Base-by-base conservation (phyloP, 169 alveolate genomes). In the Plasmodium cynomolgi region DNA sequence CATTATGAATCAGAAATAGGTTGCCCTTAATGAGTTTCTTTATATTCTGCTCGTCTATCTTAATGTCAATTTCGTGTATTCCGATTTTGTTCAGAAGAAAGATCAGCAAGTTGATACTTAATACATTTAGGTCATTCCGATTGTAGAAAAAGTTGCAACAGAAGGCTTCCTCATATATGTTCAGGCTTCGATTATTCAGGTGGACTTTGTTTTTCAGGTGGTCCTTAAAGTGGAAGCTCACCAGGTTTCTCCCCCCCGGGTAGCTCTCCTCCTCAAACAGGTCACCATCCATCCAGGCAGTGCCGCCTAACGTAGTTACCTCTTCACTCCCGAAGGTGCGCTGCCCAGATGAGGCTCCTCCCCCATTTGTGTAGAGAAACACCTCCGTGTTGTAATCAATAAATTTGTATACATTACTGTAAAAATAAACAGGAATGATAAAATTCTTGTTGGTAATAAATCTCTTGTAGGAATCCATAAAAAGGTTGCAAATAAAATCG, bases 311-410 rank as follows among this genome's bases (percentile, higher is more conserved):
- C n/a, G n/a, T n/a, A n/a, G n/a, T n/a, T n/a, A n/a, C n/a, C n/a
- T n/a, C n/a, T n/a, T n/a, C n/a, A 8, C 17, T 15, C 3, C 29
- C 15, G 2, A 26, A 26, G 9, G 20, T 23, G 4, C 39, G 74
- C n/a, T 20, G n/a, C 34, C 8, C 84, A 0, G 37, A 4, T 17
- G 56, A 9, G 17, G 9, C 26, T 0, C 75, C 68, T 33, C 34
- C 37, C 41, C 68, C 8, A 6, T 50, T 20, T 58, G 44, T 79
- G 62, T 71, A 62, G n/a, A 90, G 23, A 90, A 81, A 91, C 8
- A 82, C 77, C n/a, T 91, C 95, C 3, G 95, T 91, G 68, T 91
- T 91, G 62, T 72, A 91, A 82, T 91, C 95, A 31, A 91, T 73
- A 72, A 91, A 91, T 17, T 91, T 91, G 34, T 91, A 91, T 23